Evolutionary conservation across 768 basidiomycete species (phyloP).

Genomic region (Xerocomellus intermedius): DNA sequence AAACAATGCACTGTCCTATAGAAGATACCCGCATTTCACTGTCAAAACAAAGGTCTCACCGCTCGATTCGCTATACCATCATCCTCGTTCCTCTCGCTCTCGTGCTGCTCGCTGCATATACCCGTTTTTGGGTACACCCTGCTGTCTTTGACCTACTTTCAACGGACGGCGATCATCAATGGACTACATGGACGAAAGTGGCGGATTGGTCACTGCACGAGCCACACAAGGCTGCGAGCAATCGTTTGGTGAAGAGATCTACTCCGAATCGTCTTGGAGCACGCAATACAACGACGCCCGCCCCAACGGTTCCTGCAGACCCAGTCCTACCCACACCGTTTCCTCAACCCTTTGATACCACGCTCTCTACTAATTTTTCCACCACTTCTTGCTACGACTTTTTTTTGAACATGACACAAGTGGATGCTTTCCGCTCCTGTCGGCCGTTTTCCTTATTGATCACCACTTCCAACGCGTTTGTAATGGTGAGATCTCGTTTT

Average conservation of each 20-base stretch:
- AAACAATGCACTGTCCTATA: neutral
- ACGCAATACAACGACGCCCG: slow-evolving; percentile 14
- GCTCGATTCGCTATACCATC: slow-evolving; percentile 44
- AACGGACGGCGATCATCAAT: slow-evolving; percentile 25
- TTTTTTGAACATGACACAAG: slow-evolving; percentile 71
- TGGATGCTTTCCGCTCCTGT: slow-evolving; percentile 63
- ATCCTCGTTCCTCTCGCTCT: slow-evolving; percentile 56
- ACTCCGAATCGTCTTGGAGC: neutral
- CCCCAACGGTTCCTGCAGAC: slow-evolving; percentile 27
- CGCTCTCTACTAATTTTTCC: slow-evolving; percentile 64
- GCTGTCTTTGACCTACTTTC: slow-evolving; percentile 43
- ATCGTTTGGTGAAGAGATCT: slow-evolving; percentile 10
- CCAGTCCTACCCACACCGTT: slow-evolving; percentile 71
- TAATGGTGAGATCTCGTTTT: slow-evolving; percentile 42
- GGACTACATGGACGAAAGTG: slow-evolving; percentile 31
- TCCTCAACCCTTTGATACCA: slow-evolving; percentile 70
- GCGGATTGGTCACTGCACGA: slow-evolving; percentile 43
- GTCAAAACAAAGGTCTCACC: slow-evolving; percentile 41
- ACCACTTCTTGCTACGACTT: slow-evolving; percentile 64
- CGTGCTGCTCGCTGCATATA: slow-evolving; percentile 51
- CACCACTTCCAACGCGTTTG: slow-evolving; percentile 52
- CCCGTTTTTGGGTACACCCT: slow-evolving; percentile 51
- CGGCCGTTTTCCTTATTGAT: slow-evolving; percentile 71
- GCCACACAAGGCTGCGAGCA: slow-evolving; percentile 32
- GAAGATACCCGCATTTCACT: neutral